A percentile compares a stretch with the other conserved stretches of the same genome.
Conservation (phyloP, 306 rosid species). For the Quercus alba region DNA sequence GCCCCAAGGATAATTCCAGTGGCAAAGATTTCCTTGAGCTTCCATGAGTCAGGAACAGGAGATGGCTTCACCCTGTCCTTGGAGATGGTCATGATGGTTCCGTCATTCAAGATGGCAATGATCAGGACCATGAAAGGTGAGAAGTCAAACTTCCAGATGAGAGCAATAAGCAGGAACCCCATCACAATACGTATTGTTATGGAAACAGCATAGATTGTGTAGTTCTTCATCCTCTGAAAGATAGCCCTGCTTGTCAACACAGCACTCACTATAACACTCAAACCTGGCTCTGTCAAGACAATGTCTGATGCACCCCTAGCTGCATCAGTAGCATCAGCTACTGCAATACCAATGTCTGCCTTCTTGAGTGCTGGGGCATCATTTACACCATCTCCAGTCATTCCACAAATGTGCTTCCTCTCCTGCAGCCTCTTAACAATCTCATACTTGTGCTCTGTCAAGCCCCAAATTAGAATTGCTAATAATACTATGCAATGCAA, state of each 20-base stretch:
- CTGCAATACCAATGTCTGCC: conserved; percentile 96
- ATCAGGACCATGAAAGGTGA: conserved; percentile 89
- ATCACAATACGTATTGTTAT: conserved; percentile 92
- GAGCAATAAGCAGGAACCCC: conserved; percentile 79
- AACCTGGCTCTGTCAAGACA: conserved; percentile 87
- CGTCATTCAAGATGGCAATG: conserved; percentile 83
- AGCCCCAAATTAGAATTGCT: not conserved
- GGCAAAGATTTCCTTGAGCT: conserved; percentile 80
- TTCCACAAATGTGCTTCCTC: conserved; percentile 71
- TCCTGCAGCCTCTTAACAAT: conserved; percentile 84
- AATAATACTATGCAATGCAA: not conserved
- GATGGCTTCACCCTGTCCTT: conserved; percentile 92
- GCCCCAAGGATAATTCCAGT: conserved; percentile 82
- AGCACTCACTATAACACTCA: conserved; percentile 85
- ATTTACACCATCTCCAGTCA: conserved; percentile 96
- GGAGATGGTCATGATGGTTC: conserved; percentile 96
- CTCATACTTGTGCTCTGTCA: conserved; percentile 88
- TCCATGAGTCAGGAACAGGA: conserved; percentile 98
- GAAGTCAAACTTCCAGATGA: conserved; percentile 87
- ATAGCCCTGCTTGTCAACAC: conserved; percentile 90
- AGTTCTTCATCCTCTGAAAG: conserved; percentile 97
- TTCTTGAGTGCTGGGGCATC: conserved; percentile 92
- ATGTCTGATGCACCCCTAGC: conserved; percentile 95
- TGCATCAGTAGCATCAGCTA: conserved; percentile 91
- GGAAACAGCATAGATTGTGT: conserved; percentile 91